Conservation (phyloP, 371 early-diverging fungal species). For the Neoconidiobolus thromboides region DNA sequence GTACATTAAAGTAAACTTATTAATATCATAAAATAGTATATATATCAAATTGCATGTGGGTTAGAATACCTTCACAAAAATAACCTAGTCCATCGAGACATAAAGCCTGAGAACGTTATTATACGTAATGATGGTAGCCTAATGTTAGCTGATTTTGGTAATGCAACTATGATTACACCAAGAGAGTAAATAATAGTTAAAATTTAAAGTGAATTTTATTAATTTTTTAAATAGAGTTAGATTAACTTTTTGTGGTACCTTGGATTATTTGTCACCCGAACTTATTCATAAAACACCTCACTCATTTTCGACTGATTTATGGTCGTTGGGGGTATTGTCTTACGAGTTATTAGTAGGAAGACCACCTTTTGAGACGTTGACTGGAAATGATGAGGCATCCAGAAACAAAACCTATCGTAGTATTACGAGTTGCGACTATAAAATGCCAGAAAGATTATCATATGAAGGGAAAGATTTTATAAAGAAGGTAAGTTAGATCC, state of each 20-base stretch:
- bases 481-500: too few relatives aligned
- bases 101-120: slow-evolving; percentile 87
- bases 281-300: slow-evolving; percentile 18
- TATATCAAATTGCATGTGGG: neutral
- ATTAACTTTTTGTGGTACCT: neutral
- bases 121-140: slow-evolving; percentile 40
- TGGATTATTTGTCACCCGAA: slow-evolving; percentile 6
- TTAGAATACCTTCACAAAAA: slow-evolving; percentile 70
- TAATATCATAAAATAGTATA: too few relatives aligned
- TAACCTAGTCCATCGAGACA: slow-evolving; percentile 91
- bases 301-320: slow-evolving; percentile 40
- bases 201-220: too few relatives aligned
- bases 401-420: too few relatives aligned
- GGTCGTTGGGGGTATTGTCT: slow-evolving; percentile 46
- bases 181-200: too few relatives aligned
- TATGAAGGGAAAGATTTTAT: too few relatives aligned
- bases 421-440: too few relatives aligned
- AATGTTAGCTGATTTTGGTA: slow-evolving; percentile 98
- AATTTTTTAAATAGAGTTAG: too few relatives aligned
- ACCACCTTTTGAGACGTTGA: slow-evolving; percentile 40
- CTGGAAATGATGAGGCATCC: too few relatives aligned
- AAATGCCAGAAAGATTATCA: too few relatives aligned
- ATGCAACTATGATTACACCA: slow-evolving; percentile 30
- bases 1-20: too few relatives aligned
- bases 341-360: slow-evolving; percentile 40